Evolutionary conservation across 2,329 filamentous ascomycete genomes (phyloP), one percentile per base, ranked within the genome.

Genomic region (Penicillium occitanis): DNA sequence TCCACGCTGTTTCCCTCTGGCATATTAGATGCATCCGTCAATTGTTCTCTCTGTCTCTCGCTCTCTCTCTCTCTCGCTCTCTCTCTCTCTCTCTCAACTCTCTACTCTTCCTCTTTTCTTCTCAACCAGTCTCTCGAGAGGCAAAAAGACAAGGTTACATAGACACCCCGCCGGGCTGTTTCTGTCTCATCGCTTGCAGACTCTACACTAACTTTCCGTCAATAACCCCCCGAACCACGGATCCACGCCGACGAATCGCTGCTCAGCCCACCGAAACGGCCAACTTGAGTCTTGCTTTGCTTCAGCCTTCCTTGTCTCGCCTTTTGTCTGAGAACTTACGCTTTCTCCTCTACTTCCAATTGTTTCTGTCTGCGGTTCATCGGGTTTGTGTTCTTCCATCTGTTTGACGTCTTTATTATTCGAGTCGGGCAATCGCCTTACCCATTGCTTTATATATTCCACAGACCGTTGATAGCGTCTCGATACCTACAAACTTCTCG

Each of bases 151-250:
- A 28, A 40, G 19, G 17, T 22, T 35, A 57, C 53, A 37, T 22
- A 22, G 17, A 35, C n/a, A 22, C n/a, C 1, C 22, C 53, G n/a
- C 1, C 14, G 48, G 14, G 14, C 50, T 48, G 19, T n/a, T 28
- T 17, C 11, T 35, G 11, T 25, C 30, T 33, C 50, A 5, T 48
- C 61, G 61, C 50, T 44, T 63, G 61, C 30, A 19, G 19, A 19
- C 33, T 55, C 53, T 57, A 42, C 50, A 50, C 30, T 53, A 6
- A 40, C 51, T 55, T 40, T n/a, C 28, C 44, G 25, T 19, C 22
- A 40, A n/a, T 35, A 40, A 35, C n/a, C 48, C 61, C 37, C 62
- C 62, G 62, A 64, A 57, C 62, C 62, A 64, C 62, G 62, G 62
- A 5, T 64, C 51, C 40, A 48, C 61, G 37, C 40, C 37, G 40